Percentiles rank a stretch among this genome's conserved stretches.
Conservation (phyloP, 768 basidiomycete genomes). For the Chalciporus chontae region DNA sequence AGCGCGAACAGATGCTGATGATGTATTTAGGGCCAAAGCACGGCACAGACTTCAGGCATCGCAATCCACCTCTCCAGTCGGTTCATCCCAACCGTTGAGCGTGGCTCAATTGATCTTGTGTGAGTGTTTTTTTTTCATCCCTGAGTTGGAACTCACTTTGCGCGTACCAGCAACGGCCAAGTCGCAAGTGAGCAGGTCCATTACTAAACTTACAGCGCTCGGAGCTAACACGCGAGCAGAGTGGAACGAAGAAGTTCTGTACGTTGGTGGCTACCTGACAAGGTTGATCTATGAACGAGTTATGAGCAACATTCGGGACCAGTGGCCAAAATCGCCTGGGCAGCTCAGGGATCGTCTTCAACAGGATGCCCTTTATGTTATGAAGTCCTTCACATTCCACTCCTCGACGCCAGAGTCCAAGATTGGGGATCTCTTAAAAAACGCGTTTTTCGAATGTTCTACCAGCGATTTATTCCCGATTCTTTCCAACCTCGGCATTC, state of each 20-base stretch:
- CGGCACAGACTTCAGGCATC: conserved; percentile 84
- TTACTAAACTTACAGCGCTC: neutral
- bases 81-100: conserved; percentile 93
- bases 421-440: conserved; percentile 64
- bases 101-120: conserved; percentile 88
- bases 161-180: conserved; percentile 65
- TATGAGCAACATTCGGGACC: conserved; percentile 47
- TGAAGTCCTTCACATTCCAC: conserved; percentile 86
- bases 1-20: neutral
- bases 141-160: neutral
- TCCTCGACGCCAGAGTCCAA: conserved; percentile 78
- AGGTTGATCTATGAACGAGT: conserved; percentile 85
- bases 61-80: conserved; percentile 64
- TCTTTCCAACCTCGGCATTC: conserved; percentile 73
- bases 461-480: conserved; percentile 54
- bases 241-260: conserved; percentile 89
- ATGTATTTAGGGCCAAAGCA: conserved; percentile 71
- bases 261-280: conserved; percentile 75
- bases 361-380: conserved; percentile 55
- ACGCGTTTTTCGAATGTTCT: conserved; percentile 71
- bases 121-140: conserved; percentile 32
- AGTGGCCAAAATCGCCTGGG: conserved; percentile 20
- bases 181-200: conserved; percentile 55
- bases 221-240: conserved; percentile 35
- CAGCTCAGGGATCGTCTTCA: neutral